Evolutionary conservation across 2,329 filamentous ascomycete species (phyloP).

Genomic region (Chrysoporthe deuterocubensis): DNA sequence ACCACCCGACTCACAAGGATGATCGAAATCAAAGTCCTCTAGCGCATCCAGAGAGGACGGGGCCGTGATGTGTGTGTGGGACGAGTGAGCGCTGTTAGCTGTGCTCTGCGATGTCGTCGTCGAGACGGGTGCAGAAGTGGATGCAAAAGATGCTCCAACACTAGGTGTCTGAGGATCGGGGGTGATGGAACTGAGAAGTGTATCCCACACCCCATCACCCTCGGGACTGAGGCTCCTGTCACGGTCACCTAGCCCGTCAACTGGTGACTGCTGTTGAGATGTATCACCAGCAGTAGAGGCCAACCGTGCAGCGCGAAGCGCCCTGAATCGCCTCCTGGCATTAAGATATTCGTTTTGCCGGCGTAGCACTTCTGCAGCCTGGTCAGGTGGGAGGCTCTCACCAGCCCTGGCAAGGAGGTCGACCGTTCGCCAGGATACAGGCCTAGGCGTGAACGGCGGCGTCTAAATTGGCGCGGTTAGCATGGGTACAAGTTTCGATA

Average conservation of each 20-base stretch:
- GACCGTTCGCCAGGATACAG: not conserved
- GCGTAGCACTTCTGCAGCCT: not conserved
- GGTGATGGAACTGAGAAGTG: constrained; percentile 76
- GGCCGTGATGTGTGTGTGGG: constrained; percentile 42
- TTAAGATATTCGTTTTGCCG: constrained; percentile 18
- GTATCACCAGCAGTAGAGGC: constrained; percentile 7
- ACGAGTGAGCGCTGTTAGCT: constrained; percentile 45
- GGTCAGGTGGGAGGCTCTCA: not conserved
- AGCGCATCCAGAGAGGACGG: constrained; percentile 36
- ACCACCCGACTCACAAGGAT: constrained; percentile 55
- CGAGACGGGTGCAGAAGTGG: constrained; percentile 59
- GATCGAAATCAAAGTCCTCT: constrained; percentile 38
- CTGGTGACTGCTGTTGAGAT: constrained; percentile 1
- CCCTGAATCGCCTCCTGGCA: constrained; percentile 17
- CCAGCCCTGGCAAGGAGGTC: not conserved
- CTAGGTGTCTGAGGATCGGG: constrained; percentile 83
- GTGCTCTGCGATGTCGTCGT: constrained; percentile 46
- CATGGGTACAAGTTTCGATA: not conserved
- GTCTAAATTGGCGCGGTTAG: constrained; percentile 21
- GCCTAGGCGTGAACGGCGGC: not conserved
- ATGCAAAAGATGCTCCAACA: constrained; percentile 80
- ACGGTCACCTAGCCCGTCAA: constrained; percentile 79
- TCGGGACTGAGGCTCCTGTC: constrained; percentile 81
- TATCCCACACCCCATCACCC: constrained; percentile 73
- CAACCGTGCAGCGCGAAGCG: constrained; percentile 13